These are phyloP conservation scores for Fusarium phyllophilum DNA, from an alignment of 2,329 filamentous ascomycete genomes.

Conservation along the genomic window DNA sequence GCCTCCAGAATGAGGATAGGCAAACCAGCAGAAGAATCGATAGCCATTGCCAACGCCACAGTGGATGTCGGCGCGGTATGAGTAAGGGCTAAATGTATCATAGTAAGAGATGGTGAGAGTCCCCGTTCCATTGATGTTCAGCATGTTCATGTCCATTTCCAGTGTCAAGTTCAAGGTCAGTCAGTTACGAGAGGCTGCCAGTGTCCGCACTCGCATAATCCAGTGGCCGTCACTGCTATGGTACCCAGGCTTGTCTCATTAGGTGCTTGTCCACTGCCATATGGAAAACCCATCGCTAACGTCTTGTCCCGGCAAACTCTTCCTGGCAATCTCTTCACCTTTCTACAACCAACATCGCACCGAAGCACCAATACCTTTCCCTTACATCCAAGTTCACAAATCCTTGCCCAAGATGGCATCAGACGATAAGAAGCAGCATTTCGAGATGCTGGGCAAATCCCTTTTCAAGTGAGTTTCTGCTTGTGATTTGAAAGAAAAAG, in stretches of 20 bases:
- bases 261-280: neutral
- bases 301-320: neutral
- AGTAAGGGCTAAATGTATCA: too few species aligned
- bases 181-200: neutral
- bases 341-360: neutral
- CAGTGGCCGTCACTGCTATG: neutral
- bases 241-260: neutral
- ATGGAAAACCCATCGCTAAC: neutral
- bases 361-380: neutral
- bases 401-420: neutral
- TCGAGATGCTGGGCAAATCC: neutral
- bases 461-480: neutral
- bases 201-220: neutral
- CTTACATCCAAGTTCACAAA: neutral
- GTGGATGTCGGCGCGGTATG: neutral
- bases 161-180: neutral
- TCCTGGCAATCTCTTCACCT: neutral
- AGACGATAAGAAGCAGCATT: neutral
- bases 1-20: neutral
- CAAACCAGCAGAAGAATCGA: neutral
- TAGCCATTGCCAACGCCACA: neutral
- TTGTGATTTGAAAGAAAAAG: neutral
- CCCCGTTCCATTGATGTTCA: neutral
- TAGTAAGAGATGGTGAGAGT: accelerated
- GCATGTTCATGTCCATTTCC: neutral